Evolutionary conservation across 352 stramenopile genomes (phyloP), one percentile per base, ranked within the genome.

Genomic region (Globisporangium alternatum): DNA sequence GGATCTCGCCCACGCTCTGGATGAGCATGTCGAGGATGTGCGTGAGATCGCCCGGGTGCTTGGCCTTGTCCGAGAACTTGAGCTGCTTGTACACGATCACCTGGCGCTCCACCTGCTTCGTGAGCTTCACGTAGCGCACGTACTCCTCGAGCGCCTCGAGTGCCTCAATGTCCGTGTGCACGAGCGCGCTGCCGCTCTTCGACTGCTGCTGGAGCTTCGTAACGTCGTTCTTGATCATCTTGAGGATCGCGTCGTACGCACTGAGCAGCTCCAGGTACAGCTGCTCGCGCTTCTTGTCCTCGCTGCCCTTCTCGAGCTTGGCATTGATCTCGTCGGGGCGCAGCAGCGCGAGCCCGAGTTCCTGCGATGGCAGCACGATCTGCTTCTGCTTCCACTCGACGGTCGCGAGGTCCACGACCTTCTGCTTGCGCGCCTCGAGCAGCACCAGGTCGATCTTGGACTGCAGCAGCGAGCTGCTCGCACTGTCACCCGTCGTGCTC

Each of bases 21-120:
- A 95, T 75, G 1, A 95, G 65, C 86, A 93, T 93, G 57, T 92
- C 80, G 15, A 95, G 70, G 48, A 95, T 85, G 71, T 95, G 86
- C 25, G 76, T 88, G 22, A 95, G 62, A 49, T 95, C 84, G 22
- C 82, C 83, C 1, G 74, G 66, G 60, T 86, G 75, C 30, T 77
- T 68, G 1, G 72, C 67, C 56, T 79, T 80, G 25, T 76, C 70
- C 9, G 74, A 61, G 21, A 70, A 67, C 49, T 86, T 84, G n/a
- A 92, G 74, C 61, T 90, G 81, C 64, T 79, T 79, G 63, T 88
- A 89, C 47, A 95, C 74, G 2, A 56, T 63, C 41, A 90, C 69
- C 37, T 81, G 76, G 3, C 84, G 82, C 53, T 89, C 80, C 56
- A 90, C 77, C 66, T 95, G 83, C 49, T 89, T 86, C 7, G 77